These are phyloP conservation scores for Inonotus hispidus DNA, from an alignment of 1,284 basidiomycete genomes.

Conservation along the genomic window DNA sequence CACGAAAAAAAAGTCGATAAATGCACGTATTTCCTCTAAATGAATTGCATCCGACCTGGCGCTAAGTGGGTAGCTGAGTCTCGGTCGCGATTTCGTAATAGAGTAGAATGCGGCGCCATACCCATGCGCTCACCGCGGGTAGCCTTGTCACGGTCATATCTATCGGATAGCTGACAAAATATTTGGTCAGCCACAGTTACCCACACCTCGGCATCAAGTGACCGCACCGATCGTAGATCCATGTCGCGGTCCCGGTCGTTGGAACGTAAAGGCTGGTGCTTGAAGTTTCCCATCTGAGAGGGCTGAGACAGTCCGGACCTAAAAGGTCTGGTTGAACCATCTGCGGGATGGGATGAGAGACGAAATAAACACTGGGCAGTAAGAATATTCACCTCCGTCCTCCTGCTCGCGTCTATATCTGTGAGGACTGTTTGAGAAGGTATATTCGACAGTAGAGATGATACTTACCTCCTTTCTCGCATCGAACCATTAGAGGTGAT, in stretches of 20 bases:
- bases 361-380: slow-evolving; percentile 10
- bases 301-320: slow-evolving; percentile 69
- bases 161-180: slow-evolving; percentile 63
- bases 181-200: background rate
- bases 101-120: slow-evolving; percentile 37
- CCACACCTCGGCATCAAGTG: background rate
- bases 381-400: slow-evolving; percentile 50
- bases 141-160: slow-evolving; percentile 57
- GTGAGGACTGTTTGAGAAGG: slow-evolving; percentile 8
- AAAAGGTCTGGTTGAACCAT: slow-evolving; percentile 57
- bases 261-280: slow-evolving; percentile 72
- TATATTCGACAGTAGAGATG: background rate
- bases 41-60: slow-evolving; percentile 32
- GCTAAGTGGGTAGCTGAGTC: slow-evolving; percentile 60
- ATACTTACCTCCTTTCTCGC: slow-evolving; percentile 49
- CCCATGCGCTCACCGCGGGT: slow-evolving; percentile 51
- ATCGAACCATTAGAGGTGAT: slow-evolving; percentile 41
- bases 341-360: slow-evolving; percentile 26
- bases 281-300: slow-evolving; percentile 86
- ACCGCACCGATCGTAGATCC: slow-evolving; percentile 36
- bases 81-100: slow-evolving; percentile 58
- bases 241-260: slow-evolving; percentile 52
- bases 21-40: background rate
- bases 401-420: slow-evolving; percentile 73
- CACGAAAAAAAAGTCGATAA: background rate